Percentiles rank a stretch among this genome's conserved stretches.
Conservation (phyloP, 805 yeast species). For the Komagataella pseudopastoris region DNA sequence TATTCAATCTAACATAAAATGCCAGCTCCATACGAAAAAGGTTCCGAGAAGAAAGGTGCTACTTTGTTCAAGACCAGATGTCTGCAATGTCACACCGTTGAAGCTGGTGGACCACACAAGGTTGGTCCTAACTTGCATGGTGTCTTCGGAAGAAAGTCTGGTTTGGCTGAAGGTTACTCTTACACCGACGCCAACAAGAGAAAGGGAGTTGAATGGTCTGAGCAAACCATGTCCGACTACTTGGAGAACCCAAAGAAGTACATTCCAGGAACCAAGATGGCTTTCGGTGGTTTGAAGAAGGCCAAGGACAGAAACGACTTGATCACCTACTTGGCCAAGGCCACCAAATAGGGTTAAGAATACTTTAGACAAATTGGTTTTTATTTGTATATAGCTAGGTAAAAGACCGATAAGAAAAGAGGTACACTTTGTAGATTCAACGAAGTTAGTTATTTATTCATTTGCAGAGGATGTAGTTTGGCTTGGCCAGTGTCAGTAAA, state of each 20-base stretch:
- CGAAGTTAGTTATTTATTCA: not conserved
- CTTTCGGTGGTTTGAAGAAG: conserved; percentile 99
- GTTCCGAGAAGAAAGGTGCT: conserved; percentile 91
- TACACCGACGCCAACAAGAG: conserved; percentile 98
- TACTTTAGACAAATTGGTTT: not conserved
- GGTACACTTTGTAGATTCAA: not conserved
- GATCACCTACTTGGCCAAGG: conserved; percentile 64
- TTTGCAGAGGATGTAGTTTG: not conserved
- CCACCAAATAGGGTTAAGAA: conserved; percentile 27
- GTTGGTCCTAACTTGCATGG: conserved; percentile 99
- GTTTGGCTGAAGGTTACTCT: conserved; percentile 84
- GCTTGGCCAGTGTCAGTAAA: not conserved
- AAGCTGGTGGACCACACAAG: conserved; percentile 93
- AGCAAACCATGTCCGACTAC: conserved; percentile 86
- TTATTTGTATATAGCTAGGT: not conserved
- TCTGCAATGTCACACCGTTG: conserved; percentile 96
- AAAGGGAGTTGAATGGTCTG: conserved; percentile 83
- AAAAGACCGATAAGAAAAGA: not conserved
- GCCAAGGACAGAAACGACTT: conserved; percentile 97
- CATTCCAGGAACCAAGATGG: conserved; percentile 99
- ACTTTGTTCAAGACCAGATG: conserved; percentile 98
- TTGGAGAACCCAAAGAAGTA: conserved; percentile 99
- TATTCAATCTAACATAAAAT: conserved; percentile 7
- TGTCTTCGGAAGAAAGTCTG: conserved; percentile 83
- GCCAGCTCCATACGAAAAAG: conserved; percentile 32